Percentiles rank a stretch among this genome's conserved stretches.
phyloP scores from a whole-genome alignment of 768 basidiomycete genomes.

The Termitomyces sp. region DNA sequence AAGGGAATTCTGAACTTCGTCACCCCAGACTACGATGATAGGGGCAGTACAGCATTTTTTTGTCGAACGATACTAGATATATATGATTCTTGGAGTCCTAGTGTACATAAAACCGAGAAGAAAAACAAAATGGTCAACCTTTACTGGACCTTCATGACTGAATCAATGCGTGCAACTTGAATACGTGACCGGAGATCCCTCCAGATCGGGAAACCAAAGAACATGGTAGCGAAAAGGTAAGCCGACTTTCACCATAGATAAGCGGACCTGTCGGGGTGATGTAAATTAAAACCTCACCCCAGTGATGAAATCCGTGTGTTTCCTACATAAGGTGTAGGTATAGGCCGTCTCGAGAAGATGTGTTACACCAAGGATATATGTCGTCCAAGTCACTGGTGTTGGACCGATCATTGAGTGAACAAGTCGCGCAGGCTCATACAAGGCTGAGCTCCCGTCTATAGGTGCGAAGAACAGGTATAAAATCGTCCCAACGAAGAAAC shows the following conservation, averaged over 20 bases:
- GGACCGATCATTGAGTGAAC: slow-evolving; percentile 25
- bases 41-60: no score
- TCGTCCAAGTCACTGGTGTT: slow-evolving; percentile 21
- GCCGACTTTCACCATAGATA: slow-evolving; percentile 29
- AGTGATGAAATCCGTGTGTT: slow-evolving; percentile 41
- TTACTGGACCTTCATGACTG: slow-evolving; percentile 70
- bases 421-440: slow-evolving; percentile 27
- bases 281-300: slow-evolving; percentile 22
- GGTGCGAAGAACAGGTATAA: slow-evolving; percentile 24
- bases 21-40: background rate
- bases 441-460: slow-evolving; percentile 17
- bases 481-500: slow-evolving; percentile 22
- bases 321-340: slow-evolving; percentile 38
- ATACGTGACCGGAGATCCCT: slow-evolving; percentile 49
- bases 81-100: background rate
- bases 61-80: background rate
- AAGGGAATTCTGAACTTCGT: background rate
- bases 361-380: slow-evolving; percentile 22
- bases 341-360: slow-evolving; percentile 49
- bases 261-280: background rate
- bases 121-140: background rate
- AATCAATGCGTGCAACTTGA: slow-evolving; percentile 66
- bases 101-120: background rate
- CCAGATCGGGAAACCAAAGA: slow-evolving; percentile 53
- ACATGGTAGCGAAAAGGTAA: slow-evolving; percentile 47